Conservation (phyloP, 169 alveolate species). For the Plasmodium inui region DNA sequence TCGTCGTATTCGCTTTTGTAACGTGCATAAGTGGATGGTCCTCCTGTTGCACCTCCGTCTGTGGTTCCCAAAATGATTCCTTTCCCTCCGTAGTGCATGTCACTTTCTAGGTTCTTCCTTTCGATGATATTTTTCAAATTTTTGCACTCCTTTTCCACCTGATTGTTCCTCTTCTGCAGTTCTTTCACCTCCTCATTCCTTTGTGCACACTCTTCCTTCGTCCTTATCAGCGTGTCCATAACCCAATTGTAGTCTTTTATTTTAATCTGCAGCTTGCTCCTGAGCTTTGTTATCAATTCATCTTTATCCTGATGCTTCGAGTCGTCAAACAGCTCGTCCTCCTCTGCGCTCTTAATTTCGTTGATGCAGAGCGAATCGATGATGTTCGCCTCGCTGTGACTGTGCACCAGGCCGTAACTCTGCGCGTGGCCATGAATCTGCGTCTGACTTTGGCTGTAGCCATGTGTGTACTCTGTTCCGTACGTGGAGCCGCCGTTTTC, state of each 20-base stretch:
- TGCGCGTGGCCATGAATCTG: too few species aligned
- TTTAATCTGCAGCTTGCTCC: constrained; percentile 33
- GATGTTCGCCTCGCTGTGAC: not conserved
- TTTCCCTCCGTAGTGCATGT: not conserved
- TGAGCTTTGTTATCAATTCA: constrained; percentile 14
- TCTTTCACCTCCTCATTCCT: constrained; percentile 24
- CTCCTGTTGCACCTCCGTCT: not conserved
- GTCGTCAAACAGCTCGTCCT: constrained; percentile 19
- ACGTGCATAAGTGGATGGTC: not conserved
- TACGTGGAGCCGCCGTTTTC: not conserved
- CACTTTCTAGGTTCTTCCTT: constrained; percentile 8
- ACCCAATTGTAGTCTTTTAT: constrained; percentile 55
- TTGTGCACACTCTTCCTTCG: constrained; percentile 44
- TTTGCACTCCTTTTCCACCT: constrained; percentile 22
- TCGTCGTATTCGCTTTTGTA: constrained; percentile 60
- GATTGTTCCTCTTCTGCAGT: constrained; percentile 4
- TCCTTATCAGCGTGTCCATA: constrained; percentile 46
- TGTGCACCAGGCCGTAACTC: not conserved
- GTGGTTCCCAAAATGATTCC: not conserved
- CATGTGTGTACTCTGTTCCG: not conserved
- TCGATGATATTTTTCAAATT: constrained; percentile 35
- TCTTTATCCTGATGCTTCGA: constrained; percentile 23
- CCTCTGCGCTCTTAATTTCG: constrained; percentile 42
- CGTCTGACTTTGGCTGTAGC: too few species aligned
- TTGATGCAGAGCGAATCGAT: constrained; percentile 34